phyloP scores from a whole-genome alignment of 1,284 basidiomycete genomes.

The Ceratobasidium sp. region DNA sequence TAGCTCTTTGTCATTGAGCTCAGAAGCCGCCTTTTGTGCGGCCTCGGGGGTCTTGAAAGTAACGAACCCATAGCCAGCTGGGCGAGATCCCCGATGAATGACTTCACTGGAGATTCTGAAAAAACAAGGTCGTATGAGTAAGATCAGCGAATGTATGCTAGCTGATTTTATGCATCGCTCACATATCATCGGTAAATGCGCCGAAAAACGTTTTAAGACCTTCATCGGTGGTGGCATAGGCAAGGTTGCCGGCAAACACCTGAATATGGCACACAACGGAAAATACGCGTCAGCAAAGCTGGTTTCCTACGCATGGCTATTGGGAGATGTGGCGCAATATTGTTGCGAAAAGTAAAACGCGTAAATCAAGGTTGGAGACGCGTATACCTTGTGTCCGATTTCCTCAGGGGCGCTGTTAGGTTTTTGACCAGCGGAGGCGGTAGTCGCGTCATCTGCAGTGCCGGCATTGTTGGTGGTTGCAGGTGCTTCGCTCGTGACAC shows the following conservation, averaged over 20 bases:
- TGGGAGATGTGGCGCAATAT: constrained; percentile 30
- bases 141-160: constrained; percentile 53
- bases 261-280: constrained; percentile 64
- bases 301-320: background rate
- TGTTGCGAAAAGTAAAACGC: constrained; percentile 10
- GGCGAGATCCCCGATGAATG: constrained; percentile 82
- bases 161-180: constrained; percentile 57
- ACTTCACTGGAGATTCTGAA: constrained; percentile 79
- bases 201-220: constrained; percentile 90
- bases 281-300: constrained; percentile 40
- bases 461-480: constrained; percentile 43
- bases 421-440: constrained; percentile 35
- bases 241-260: constrained; percentile 91
- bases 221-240: constrained; percentile 88
- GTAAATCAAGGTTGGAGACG: background rate
- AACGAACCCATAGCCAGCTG: constrained; percentile 93
- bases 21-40: constrained; percentile 86
- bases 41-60: constrained; percentile 83
- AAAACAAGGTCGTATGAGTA: constrained; percentile 51
- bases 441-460: constrained; percentile 42
- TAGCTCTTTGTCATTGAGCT: constrained; percentile 88
- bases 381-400: constrained; percentile 43
- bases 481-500: constrained; percentile 40
- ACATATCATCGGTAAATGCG: constrained; percentile 85
- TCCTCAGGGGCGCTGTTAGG: constrained; percentile 20